Evolutionary conservation across 164 flowering plant genomes (phyloP), one percentile per base, ranked within the genome.

Genomic region (Buxus sempervirens): DNA sequence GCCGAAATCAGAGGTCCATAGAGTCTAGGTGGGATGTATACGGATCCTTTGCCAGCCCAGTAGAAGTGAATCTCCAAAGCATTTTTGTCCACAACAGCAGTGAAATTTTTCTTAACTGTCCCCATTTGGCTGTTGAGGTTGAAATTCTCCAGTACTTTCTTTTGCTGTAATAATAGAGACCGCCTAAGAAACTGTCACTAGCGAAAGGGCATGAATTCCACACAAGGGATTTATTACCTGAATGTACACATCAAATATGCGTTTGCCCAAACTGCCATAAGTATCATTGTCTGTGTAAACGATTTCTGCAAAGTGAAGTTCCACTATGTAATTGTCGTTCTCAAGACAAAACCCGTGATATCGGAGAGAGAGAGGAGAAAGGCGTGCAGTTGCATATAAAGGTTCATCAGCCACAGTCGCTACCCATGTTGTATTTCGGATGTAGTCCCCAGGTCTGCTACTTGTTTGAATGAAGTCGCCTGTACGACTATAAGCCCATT

Each of bases 401-500:
- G 54, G 19, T 38, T 28, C 61, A 38, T 58, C 62, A 41, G 64
- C 27, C 42, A 56, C 15, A n/a, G 62, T 3, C 14, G 42, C 19
- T 22, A 16, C 20, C 5, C 68, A 68, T 58, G 64, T 48, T 41
- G 26, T 41, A 18, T 54, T 48, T 53, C n/a, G 28, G 4, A 22
- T 59, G 55, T 2, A 7, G 13, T 59, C 55, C 55, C 0, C 24
- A 0, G 19, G 9, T 10, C n/a, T 58, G 5, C 23, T 36, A 38
- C 49, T 21, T 13, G 68, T 59, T 0, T 2, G 7, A 21, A 60
- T 1, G 45, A 38, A 64, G 28, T 64, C 59, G 36, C 77, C 77
- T 13, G 73, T 64, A 26, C 68, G 65, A 65, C 73, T 74, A 54
- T 68, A 58, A 25, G 65, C 77, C 77, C 77, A 74, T 1, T 55